Percentiles rank a stretch among this genome's conserved stretches.
Conservation (phyloP, 371 early-diverging fungal species). For the Rhizopus delemar region DNA sequence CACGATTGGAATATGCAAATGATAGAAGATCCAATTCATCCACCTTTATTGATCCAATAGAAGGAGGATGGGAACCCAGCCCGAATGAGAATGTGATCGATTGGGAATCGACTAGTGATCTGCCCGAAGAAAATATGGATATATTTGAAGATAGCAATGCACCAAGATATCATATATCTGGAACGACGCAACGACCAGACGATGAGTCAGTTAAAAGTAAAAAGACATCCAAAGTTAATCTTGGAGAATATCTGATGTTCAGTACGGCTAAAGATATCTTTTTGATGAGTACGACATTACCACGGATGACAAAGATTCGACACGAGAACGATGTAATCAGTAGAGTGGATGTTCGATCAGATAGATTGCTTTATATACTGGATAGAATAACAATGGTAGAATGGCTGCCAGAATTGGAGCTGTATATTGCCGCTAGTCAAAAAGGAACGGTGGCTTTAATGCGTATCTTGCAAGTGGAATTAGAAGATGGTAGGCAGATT, state of each 20-base stretch:
- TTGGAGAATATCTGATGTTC: slow-evolving; percentile 35
- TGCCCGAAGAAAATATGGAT: background rate
- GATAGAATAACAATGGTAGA: slow-evolving; percentile 49
- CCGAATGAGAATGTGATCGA: slow-evolving; percentile 1
- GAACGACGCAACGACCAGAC: background rate
- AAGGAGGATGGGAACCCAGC: slow-evolving; percentile 8
- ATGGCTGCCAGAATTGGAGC: slow-evolving; percentile 49
- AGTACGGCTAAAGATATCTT: slow-evolving; percentile 37
- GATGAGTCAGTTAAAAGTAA: slow-evolving; percentile 1
- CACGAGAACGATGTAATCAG: slow-evolving; percentile 33
- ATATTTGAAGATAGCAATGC: background rate
- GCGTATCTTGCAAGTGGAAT: slow-evolving; percentile 39
- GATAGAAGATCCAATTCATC: background rate
- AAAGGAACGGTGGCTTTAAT: slow-evolving; percentile 49
- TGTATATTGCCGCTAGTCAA: slow-evolving; percentile 43
- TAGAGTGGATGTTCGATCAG: slow-evolving; percentile 43
- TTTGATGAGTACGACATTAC: slow-evolving; percentile 25
- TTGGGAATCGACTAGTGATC: background rate
- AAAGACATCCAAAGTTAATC: background rate
- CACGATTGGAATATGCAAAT: background rate
- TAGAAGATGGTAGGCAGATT: slow-evolving; percentile 29
- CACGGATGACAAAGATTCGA: slow-evolving; percentile 28
- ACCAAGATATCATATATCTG: slow-evolving; percentile 10
- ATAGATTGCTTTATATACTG: slow-evolving; percentile 26
- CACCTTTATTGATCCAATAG: background rate